phyloP scores from a whole-genome alignment of 352 stramenopile genomes.

The Globisporangium polare region DNA sequence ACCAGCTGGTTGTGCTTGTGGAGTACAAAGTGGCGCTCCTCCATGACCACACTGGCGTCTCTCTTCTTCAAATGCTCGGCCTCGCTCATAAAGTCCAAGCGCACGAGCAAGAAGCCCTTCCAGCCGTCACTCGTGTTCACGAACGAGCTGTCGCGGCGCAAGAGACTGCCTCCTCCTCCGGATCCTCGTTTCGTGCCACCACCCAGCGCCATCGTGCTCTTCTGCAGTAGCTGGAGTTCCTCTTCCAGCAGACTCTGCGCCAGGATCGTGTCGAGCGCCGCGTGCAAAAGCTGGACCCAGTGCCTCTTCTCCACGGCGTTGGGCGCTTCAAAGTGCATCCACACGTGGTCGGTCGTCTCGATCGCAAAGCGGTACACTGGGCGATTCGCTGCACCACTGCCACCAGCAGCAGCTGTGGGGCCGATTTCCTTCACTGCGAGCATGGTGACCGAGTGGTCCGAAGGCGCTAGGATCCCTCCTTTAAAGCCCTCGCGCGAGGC shows the following conservation, averaged over 20 bases:
- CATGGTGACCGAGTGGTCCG: constrained; percentile 8
- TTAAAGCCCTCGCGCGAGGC: constrained; percentile 61
- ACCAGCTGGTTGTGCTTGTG: constrained; percentile 46
- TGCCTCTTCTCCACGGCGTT: constrained; percentile 33
- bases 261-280: constrained; percentile 44
- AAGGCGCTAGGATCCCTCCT: constrained; percentile 16
- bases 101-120: constrained; percentile 28
- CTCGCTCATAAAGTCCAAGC: constrained; percentile 28
- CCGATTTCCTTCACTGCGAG: constrained; percentile 19
- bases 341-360: constrained; percentile 49
- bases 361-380: constrained; percentile 34
- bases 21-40: constrained; percentile 44
- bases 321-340: constrained; percentile 38
- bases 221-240: constrained; percentile 16
- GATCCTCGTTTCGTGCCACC: neutral
- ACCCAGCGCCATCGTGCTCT: neutral
- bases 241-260: constrained; percentile 43
- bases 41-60: constrained; percentile 26
- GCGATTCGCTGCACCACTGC: constrained; percentile 24
- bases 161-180: neutral
- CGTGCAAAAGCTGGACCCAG: constrained; percentile 52
- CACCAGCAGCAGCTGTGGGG: constrained; percentile 19
- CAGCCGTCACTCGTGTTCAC: neutral
- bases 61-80: constrained; percentile 21
- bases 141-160: constrained; percentile 8